Conservation (phyloP, 2,329 filamentous ascomycete species). For the Exserohilum turcica region DNA sequence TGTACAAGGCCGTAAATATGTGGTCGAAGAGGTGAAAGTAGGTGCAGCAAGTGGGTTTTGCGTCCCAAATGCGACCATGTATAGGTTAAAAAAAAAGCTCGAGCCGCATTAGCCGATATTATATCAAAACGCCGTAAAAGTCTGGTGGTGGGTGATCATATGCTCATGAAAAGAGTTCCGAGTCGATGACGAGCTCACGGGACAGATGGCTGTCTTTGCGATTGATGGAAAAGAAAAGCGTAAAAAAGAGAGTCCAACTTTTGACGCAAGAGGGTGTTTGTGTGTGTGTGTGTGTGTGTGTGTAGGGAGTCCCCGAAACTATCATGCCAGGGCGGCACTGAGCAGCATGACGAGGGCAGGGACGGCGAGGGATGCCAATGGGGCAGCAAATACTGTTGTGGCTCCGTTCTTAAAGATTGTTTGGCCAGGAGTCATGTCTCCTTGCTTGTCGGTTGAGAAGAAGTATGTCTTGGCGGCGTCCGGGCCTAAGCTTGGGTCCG, state of each 20-base stretch:
- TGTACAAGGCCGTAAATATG: conserved; percentile 8
- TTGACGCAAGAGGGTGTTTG: background rate
- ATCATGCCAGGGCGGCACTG: conserved; percentile 33
- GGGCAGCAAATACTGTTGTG: conserved; percentile 21
- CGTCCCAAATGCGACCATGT: background rate
- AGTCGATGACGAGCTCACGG: conserved; percentile 1
- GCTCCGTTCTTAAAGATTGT: conserved; percentile 27
- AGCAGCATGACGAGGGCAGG: conserved; percentile 35
- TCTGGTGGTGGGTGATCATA: conserved; percentile 2
- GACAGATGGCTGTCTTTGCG: conserved; percentile 1
- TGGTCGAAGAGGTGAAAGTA: background rate
- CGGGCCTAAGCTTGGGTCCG: conserved; percentile 33
- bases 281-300: no score
- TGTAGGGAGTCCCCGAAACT: no score
- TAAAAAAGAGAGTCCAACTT: background rate
- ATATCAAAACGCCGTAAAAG: conserved; percentile 2
- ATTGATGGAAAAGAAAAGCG: background rate
- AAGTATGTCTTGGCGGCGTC: conserved; percentile 45
- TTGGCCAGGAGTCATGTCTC: conserved; percentile 38
- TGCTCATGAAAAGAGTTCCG: conserved; percentile 1
- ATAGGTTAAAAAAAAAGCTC: background rate
- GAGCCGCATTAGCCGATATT: background rate
- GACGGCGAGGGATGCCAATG: conserved; percentile 26
- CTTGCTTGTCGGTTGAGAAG: conserved; percentile 33
- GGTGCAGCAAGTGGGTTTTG: background rate